Evolutionary conservation across 306 rosid species (phyloP).

Genomic region (Adenanthera pavonina): DNA sequence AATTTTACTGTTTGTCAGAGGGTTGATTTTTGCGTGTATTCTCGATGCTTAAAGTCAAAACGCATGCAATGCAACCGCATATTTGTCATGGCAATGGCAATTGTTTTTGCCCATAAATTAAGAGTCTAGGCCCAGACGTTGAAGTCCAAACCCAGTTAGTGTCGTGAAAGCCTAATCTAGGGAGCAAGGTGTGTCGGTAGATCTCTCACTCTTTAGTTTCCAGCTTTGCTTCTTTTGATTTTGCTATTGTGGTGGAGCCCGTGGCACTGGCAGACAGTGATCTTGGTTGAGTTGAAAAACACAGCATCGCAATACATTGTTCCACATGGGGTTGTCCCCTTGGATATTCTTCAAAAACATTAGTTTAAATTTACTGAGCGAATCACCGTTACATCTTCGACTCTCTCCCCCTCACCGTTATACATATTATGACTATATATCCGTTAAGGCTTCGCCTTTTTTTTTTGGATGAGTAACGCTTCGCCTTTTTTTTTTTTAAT

Average conservation of each 20-base stretch:
- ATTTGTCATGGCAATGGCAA: too few relatives aligned
- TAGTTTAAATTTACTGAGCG: too few relatives aligned
- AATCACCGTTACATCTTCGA: too few relatives aligned
- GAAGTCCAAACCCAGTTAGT: too few relatives aligned
- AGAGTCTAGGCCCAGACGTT: too few relatives aligned
- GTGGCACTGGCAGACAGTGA: constrained; percentile 48
- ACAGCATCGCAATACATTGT: constrained; percentile 38
- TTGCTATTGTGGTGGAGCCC: constrained; percentile 48
- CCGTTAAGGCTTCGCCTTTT: background rate
- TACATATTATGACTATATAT: background rate
- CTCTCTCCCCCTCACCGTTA: too few relatives aligned
- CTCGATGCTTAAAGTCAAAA: too few relatives aligned
- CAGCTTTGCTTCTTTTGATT: background rate
- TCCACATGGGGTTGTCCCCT: constrained; percentile 56
- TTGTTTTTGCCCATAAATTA: too few relatives aligned
- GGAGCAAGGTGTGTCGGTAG: background rate
- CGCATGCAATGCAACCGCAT: too few relatives aligned
- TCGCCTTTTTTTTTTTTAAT: too few relatives aligned
- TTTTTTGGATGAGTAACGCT: background rate
- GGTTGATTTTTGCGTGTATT: too few relatives aligned
- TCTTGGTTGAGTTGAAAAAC: constrained; percentile 54
- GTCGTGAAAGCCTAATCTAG: background rate
- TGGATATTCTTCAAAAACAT: constrained; percentile 35
- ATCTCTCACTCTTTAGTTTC: background rate
- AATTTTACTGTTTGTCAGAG: too few relatives aligned